Base-by-base conservation (phyloP, 208 protist species). In the Trypanosomatidae sp. region DNA sequence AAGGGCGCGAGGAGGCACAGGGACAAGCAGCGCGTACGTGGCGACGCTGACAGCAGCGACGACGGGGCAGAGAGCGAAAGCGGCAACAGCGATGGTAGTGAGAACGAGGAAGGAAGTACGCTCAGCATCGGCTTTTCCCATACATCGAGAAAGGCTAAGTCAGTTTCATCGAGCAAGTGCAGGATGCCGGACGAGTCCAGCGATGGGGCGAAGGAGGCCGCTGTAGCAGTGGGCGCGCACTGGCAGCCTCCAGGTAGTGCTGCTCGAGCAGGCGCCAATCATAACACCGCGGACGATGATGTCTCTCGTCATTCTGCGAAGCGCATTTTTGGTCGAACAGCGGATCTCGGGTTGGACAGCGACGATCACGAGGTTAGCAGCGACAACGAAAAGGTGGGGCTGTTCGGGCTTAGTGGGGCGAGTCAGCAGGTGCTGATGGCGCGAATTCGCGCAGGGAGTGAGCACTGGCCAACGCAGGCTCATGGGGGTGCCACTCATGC, bases 391-490 rank as follows among this genome's bases (percentile, higher is more conserved):
- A 28, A 8, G 52, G 50, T 53, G 13, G 69, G 74, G 17, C 75
- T 64, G 8, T 79, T 79, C 47, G 75, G 75, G 43, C 50, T 55
- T 4, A 53, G 30, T 3, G 62, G 52, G 19, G 59, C 44, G 33
- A 74, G 64, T 50, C 75, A 53, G 53, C 60, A 66, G 47, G 75
- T 62, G 46, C 36, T 73, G 53, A 73, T 79, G 75, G 75, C 68
- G 30, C 67, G 75, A 41, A 52, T 74, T 39, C 75, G 75, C 1
- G 69, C 75, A 10, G 75, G 66, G 62, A 79, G 69, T 25, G 68
- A 66, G 13, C 68, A 50, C 53, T 79, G 75, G 75, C 33, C 53
- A 17, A 44, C 19, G 36, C 53, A 64, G 15, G 17, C n/a, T 13
- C 47, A 71, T 17, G 43, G n/a, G 28, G 19, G 53, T 19, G 68